Conservation (phyloP, 75 land plant species). For the Picea glauca region DNA sequence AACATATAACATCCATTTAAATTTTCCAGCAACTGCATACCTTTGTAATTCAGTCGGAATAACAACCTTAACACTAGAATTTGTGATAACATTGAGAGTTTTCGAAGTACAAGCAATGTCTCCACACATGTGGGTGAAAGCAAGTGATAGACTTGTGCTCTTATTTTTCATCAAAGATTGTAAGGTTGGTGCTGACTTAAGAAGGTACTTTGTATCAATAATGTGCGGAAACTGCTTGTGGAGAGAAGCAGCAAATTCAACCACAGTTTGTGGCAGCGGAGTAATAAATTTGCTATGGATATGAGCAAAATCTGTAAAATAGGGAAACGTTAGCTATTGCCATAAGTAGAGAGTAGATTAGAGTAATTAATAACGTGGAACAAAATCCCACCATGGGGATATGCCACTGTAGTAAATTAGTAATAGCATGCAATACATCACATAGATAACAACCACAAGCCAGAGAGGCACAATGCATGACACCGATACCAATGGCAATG, state of each 20-base stretch:
- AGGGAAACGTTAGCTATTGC: background rate
- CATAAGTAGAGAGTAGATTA: background rate
- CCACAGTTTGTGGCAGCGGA: constrained; percentile 60
- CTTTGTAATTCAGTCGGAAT: constrained; percentile 49
- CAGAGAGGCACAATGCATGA: no score
- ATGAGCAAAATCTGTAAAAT: constrained; percentile 72
- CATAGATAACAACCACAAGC: no score
- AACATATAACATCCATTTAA: background rate
- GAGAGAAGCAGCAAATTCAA: constrained; percentile 53
- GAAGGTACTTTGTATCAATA: constrained; percentile 82
- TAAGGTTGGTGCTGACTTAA: constrained; percentile 41
- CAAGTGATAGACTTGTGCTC: constrained; percentile 70
- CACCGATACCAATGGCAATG: no score
- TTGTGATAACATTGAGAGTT: background rate
- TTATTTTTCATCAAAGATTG: constrained; percentile 37
- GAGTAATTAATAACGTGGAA: no score
- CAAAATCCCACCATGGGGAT: no score
- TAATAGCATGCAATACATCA: no score
- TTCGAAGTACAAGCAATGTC: constrained; percentile 24
- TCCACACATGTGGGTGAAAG: constrained; percentile 59
- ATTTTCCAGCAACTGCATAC: constrained; percentile 10
- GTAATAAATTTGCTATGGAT: constrained; percentile 75
- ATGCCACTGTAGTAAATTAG: no score
- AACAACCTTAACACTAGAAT: constrained; percentile 38
- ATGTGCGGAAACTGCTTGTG: constrained; percentile 66